Percentiles rank a stretch among this genome's conserved stretches.
phyloP scores from a whole-genome alignment of 2,329 filamentous ascomycete genomes.

The Nannizzia gypsea region DNA sequence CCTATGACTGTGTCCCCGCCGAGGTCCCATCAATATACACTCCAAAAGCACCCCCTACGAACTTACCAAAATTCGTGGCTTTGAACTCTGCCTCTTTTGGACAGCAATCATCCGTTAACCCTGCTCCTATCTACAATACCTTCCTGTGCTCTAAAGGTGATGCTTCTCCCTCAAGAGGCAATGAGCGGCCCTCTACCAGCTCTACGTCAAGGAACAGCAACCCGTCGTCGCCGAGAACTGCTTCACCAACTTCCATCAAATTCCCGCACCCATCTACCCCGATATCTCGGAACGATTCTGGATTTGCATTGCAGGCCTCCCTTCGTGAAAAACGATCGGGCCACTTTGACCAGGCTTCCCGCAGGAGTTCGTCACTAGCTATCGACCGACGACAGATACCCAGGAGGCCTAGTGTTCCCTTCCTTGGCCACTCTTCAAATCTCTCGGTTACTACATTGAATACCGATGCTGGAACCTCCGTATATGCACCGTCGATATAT shows the following conservation, averaged over 20 bases:
- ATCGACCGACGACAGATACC: slow-evolving; percentile 54
- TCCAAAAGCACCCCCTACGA: slow-evolving; percentile 55
- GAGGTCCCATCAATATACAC: slow-evolving; percentile 75
- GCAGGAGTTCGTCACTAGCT: slow-evolving; percentile 86
- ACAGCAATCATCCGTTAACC: slow-evolving; percentile 43
- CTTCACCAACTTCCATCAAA: slow-evolving; percentile 65
- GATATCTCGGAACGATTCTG: slow-evolving; percentile 82
- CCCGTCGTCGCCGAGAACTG: slow-evolving; percentile 42
- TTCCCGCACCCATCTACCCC: slow-evolving; percentile 71
- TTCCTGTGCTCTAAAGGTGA: slow-evolving; percentile 68
- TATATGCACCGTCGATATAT: slow-evolving; percentile 39
- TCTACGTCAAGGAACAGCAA: slow-evolving; percentile 42
- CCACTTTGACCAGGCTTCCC: slow-evolving; percentile 71
- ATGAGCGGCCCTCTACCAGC: slow-evolving; percentile 68
- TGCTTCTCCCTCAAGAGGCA: slow-evolving; percentile 34
- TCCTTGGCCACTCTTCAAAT: slow-evolving; percentile 49
- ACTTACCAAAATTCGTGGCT: slow-evolving; percentile 72
- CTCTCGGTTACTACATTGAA: slow-evolving; percentile 36
- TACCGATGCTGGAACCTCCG: slow-evolving; percentile 22
- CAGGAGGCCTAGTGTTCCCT: slow-evolving; percentile 56
- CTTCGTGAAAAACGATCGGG: slow-evolving; percentile 89
- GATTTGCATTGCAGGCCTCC: slow-evolving; percentile 72
- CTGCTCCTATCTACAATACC: slow-evolving; percentile 73
- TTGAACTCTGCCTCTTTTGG: slow-evolving; percentile 85
- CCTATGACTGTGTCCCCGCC: slow-evolving; percentile 77